Evolutionary conservation across 768 basidiomycete genomes (phyloP).

Genomic region (Serendipita sp.): DNA sequence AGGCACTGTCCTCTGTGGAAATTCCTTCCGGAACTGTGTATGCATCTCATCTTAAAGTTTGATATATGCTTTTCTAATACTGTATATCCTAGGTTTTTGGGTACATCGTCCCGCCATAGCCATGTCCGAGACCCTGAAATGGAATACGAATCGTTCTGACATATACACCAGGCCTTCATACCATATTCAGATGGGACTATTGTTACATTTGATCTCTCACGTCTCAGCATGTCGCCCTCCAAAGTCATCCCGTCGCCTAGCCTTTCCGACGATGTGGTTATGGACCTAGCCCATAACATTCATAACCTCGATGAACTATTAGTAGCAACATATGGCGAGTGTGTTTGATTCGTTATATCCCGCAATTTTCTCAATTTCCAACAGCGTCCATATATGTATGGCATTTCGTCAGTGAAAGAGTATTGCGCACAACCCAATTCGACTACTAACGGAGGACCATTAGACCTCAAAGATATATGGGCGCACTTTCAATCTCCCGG

Average conservation of each 20-base stretch:
- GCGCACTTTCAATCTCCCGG: not conserved
- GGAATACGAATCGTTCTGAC: not conserved
- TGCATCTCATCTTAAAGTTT: not conserved
- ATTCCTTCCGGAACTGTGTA: not conserved
- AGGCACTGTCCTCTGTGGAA: not conserved
- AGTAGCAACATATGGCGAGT: not conserved
- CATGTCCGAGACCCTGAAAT: not conserved
- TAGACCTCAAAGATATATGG: too few relatives aligned
- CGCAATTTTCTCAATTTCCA: not conserved
- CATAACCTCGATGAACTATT: not conserved
- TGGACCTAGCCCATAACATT: not conserved
- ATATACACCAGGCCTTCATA: not conserved
- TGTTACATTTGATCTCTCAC: not conserved
- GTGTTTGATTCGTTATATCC: not conserved
- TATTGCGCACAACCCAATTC: too few relatives aligned
- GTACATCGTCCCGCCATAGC: not conserved
- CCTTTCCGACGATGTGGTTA: not conserved
- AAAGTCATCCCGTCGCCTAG: not conserved
- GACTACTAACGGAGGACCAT: too few relatives aligned
- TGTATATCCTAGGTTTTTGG: not conserved
- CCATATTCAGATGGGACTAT: slow-evolving; percentile 5
- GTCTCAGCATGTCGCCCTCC: not conserved
- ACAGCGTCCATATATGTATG: not conserved
- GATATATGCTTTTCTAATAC: not conserved
- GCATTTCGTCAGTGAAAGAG: not conserved